Evolutionary conservation across 805 yeast genomes (phyloP), one percentile per base, ranked within the genome.

Genomic region (Starmerella apicola): DNA sequence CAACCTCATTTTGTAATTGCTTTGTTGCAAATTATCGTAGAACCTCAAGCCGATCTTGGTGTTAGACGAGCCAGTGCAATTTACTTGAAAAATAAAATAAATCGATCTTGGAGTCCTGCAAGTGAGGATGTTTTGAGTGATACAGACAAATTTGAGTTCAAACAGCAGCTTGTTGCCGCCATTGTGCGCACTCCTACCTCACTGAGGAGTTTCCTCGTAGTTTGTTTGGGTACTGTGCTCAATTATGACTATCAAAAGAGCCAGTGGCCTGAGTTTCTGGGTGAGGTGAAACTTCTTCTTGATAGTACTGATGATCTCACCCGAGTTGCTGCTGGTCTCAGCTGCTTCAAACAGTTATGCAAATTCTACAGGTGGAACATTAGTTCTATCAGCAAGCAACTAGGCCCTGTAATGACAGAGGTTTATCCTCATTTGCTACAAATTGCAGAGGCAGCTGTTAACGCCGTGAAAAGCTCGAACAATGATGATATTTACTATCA

Each of bases 1-100:
- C 58, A 68, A 3, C 74, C 81, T 1, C 94, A 94, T 4, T 86
- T 86, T 54, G 62, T 83, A 29, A 80, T 80, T 4, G 86, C 88
- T 1, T 81, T 94, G 58, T 63, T 88, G 34, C 88, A 82, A 54
- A 78, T 85, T 37, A 67, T 84, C 16, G 56, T 70, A 15, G 70
- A 73, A 17, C 60, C 61, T 5, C 72, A 68, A 15, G 74, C 70
- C 13, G 64, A 73, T 5, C 59, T 61, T 2, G 71, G 66, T 19
- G 67, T 80, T 36, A 71, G 76, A 50, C 63, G 74, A 36, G 81
- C 93, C 10, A 79, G 93, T 2, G 85, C 91, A 0, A 76, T 88
- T 4, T 83, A 74, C 58, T 73, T 84, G 58, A 88, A 88, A 57
- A 86, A 88, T 58, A 68, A 76, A 41, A 67, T 84, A 18, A 63